Evolutionary conservation across 225 moss, liverwort and hornwort species (phyloP).

Genomic region (Physcomitrellopsis africana): DNA sequence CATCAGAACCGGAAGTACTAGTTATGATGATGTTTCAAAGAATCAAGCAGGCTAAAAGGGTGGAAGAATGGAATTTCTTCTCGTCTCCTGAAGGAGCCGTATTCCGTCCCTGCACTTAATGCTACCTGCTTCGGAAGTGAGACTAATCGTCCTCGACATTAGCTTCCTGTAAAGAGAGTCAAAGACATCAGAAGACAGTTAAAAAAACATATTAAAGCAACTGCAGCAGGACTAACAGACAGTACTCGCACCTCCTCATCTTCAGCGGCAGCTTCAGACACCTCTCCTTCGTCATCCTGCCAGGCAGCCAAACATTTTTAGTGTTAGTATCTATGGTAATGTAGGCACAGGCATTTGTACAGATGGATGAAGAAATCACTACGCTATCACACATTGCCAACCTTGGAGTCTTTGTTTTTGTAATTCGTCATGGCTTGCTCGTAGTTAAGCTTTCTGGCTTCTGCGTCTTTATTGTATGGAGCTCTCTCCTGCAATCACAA

Average conservation of each 20-base stretch:
- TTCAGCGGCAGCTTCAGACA: constrained; percentile 45
- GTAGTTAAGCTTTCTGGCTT: constrained; percentile 46
- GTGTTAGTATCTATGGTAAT: not conserved
- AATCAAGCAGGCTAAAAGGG: constrained; percentile 19
- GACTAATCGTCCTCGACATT: constrained; percentile 39
- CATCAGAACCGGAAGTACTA: constrained; percentile 15
- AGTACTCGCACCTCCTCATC: constrained; percentile 37
- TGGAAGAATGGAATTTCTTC: constrained; percentile 1
- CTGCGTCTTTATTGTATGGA: constrained; percentile 46
- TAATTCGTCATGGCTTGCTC: constrained; percentile 49
- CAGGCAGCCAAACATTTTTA: not conserved
- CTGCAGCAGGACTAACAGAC: not conserved
- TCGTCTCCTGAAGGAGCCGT: not conserved
- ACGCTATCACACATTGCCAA: constrained; percentile 1
- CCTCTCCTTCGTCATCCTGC: constrained; percentile 50
- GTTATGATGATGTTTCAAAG: constrained; percentile 16
- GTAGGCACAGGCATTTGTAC: not conserved
- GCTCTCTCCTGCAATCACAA: constrained; percentile 48
- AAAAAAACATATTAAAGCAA: not conserved
- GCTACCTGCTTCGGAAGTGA: constrained; percentile 4
- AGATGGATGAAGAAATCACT: not conserved
- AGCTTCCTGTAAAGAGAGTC: constrained; percentile 29
- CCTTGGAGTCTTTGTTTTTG: constrained; percentile 50
- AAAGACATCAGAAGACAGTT: not conserved
- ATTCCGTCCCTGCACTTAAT: not conserved